Conservation (phyloP, 1,284 basidiomycete species). For the Moesziomyces parantarcticus region DNA sequence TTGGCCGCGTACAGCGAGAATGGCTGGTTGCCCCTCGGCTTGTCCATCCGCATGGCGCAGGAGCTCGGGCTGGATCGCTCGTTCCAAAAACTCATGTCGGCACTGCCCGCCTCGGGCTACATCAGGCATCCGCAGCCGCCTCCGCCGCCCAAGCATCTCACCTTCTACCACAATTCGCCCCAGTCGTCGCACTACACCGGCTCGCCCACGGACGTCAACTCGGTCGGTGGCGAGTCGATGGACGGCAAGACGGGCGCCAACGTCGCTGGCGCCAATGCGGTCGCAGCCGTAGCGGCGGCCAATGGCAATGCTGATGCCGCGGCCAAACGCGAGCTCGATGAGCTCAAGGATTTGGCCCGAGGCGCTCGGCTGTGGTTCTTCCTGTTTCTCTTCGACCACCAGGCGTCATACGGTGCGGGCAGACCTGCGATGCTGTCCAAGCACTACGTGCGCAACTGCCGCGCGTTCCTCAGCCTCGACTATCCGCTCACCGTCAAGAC, state of each 20-base stretch:
- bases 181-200: constrained; percentile 77
- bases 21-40: constrained; percentile 89
- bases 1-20: constrained; percentile 92
- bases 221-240: constrained; percentile 19
- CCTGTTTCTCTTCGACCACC: constrained; percentile 86
- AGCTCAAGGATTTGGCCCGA: constrained; percentile 37
- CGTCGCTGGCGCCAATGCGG: constrained; percentile 20
- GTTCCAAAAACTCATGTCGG: constrained; percentile 79
- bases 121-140: constrained; percentile 27
- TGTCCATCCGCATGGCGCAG: constrained; percentile 92
- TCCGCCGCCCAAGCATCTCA: constrained; percentile 35
- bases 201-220: constrained; percentile 34
- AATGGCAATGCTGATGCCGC: constrained; percentile 16
- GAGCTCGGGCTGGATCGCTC: constrained; percentile 90
- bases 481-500: constrained; percentile 87
- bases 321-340: constrained; percentile 31
- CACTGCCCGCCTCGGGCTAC: constrained; percentile 20
- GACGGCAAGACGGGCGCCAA: constrained; percentile 24
- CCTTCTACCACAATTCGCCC: constrained; percentile 36
- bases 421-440: constrained; percentile 82
- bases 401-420: constrained; percentile 88
- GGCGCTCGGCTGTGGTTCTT: constrained; percentile 88
- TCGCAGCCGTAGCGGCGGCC: constrained; percentile 18
- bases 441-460: constrained; percentile 85
- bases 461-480: constrained; percentile 80